Evolutionary conservation across 768 basidiomycete species (phyloP), one percentile per base, ranked within the genome.

Genomic region (Trametes cingulata): DNA sequence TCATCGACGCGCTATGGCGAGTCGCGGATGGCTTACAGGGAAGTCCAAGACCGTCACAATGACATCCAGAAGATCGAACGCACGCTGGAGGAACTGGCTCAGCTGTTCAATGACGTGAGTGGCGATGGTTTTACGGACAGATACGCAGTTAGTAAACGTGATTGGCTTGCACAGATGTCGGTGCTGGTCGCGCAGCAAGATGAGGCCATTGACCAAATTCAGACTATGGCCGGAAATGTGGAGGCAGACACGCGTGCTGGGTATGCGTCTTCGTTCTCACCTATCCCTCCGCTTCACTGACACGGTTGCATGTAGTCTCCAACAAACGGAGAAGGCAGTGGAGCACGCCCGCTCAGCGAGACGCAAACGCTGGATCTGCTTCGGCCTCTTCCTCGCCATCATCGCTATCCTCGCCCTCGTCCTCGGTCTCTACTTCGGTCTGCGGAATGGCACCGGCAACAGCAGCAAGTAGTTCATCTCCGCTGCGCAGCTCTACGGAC

Each of bases 21-120:
- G 65, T 87, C 92, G 15, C 80, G 92, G 47, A 82, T 83, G 43
- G 94, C 91, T 0, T 93, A 88, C 72, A 82, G 85, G 50, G 95
- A 97, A 74, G 93, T 95, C 0, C 95, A 95, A 71, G 85, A 90
- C 58, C 83, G 95, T 36, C 93, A 95, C 70, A 82, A 87, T 67
- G 93, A 97, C 61, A 83, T 98, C 65, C 81, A 82, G 65, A 85
- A 83, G 71, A 93, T 96, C 70, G 93, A 96, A 72, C 80, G 83
- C 66, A 97, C 94, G 3, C 75, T 96, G 47, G 87, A 83, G n/a
- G 93, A 96, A 72, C 80, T 98, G 49, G 91, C 90, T 3, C 90
- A 93, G 69, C 74, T 98, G 66, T 94, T 95, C 76, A 84, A 80
- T 62, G 95, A 98, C 68, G 91, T 90, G 51, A 64, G 49, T 63